These are phyloP conservation scores for Mycena vulgaris DNA, from an alignment of 768 basidiomycete genomes.

Conservation along the genomic window DNA sequence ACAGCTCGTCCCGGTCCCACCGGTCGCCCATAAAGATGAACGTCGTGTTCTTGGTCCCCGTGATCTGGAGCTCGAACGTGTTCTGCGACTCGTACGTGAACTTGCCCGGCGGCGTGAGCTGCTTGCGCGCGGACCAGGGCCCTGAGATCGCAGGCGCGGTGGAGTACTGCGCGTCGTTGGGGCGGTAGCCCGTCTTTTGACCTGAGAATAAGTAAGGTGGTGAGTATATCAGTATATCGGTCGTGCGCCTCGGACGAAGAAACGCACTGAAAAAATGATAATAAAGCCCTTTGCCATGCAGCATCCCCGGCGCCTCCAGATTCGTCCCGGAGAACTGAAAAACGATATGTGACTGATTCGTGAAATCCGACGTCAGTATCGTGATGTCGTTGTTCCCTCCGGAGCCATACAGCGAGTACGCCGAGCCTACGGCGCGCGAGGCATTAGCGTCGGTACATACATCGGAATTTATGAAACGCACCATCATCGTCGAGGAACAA, in stretches of 20 bases:
- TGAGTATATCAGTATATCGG: slow-evolving; percentile 18
- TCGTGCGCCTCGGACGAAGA: slow-evolving; percentile 5
- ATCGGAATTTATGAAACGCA: slow-evolving; percentile 18
- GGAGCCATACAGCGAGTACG: slow-evolving; percentile 30
- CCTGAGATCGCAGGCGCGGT: slow-evolving; percentile 23
- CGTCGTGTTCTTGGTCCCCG: slow-evolving; percentile 26
- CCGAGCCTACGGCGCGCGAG: slow-evolving; percentile 18
- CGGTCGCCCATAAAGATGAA: slow-evolving; percentile 30
- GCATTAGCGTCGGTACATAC: slow-evolving; percentile 14
- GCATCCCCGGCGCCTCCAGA: slow-evolving; percentile 31
- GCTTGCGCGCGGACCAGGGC: slow-evolving; percentile 30
- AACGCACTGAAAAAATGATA: slow-evolving; percentile 31
- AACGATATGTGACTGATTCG: slow-evolving; percentile 27
- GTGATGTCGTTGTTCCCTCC: slow-evolving; percentile 34
- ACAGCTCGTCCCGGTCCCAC: slow-evolving; percentile 25
- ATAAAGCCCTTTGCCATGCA: slow-evolving; percentile 25
- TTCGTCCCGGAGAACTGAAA: slow-evolving; percentile 32
- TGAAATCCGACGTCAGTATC: slow-evolving; percentile 27
- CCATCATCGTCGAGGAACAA: slow-evolving; percentile 31
- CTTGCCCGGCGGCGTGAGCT: slow-evolving; percentile 24
- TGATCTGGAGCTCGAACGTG: slow-evolving; percentile 29
- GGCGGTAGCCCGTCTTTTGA: slow-evolving; percentile 30
- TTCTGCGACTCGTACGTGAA: slow-evolving; percentile 31
- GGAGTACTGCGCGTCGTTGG: slow-evolving; percentile 32
- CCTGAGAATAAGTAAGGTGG: slow-evolving; percentile 20